phyloP scores from a whole-genome alignment of 371 early-diverging fungal genomes.

The Cladochytrium tenue region DNA sequence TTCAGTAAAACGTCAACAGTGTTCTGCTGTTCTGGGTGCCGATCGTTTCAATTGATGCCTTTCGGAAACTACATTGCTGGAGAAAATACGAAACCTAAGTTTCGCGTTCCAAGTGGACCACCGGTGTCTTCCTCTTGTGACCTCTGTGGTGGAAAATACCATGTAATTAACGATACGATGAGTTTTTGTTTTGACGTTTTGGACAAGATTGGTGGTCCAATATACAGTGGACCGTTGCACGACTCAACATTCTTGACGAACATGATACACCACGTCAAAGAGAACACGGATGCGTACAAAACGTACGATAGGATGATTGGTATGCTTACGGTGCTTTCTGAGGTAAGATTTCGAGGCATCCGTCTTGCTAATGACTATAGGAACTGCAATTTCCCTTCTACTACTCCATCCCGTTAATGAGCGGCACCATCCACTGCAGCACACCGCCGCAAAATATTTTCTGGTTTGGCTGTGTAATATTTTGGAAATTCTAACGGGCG shows the following conservation, averaged over 20 bases:
- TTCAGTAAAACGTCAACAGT: constrained; percentile 50
- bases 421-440: constrained; percentile 69
- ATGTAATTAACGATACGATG: constrained; percentile 51
- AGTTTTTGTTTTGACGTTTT: too few species aligned
- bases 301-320: constrained; percentile 90
- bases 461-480: constrained; percentile 15
- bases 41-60: constrained; percentile 67
- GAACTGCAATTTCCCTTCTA: constrained; percentile 73
- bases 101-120: neutral
- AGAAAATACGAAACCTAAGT: constrained; percentile 16
- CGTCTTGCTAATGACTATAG: neutral
- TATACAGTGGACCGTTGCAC: constrained; percentile 87
- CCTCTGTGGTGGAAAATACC: constrained; percentile 63
- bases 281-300: constrained; percentile 56
- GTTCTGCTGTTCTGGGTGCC: constrained; percentile 85
- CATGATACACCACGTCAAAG: constrained; percentile 68
- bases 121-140: constrained; percentile 52
- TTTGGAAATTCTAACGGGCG: neutral
- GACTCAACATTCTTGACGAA: constrained; percentile 73
- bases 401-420: constrained; percentile 69
- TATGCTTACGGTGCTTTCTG: constrained; percentile 89
- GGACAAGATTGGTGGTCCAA: constrained; percentile 90
- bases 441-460: constrained; percentile 37
- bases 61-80: constrained; percentile 53
- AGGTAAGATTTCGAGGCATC: constrained; percentile 46